Base-by-base conservation (phyloP, 305 asterid species). In the Fraxinus velutina region DNA sequence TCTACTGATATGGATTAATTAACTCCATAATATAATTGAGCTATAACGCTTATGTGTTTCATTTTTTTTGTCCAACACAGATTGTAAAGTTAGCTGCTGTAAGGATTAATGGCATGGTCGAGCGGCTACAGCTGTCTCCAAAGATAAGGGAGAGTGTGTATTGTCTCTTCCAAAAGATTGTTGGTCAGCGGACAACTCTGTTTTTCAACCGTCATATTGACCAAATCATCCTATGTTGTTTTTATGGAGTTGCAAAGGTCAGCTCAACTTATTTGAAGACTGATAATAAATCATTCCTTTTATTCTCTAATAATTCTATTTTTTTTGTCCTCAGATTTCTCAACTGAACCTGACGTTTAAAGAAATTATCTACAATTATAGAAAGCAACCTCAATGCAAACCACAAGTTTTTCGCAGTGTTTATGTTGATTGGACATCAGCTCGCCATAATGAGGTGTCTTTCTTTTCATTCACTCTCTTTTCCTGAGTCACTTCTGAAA, bases 221-320 rank as follows among this genome's bases (percentile, higher is more conserved):
- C 86, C 99, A 96, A 84, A 91, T 96, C 84, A 91, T 96, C 73
- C 98, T 94, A 78, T 96, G 99, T 86, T 94, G 98, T 87, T 94
- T 89, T 80, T 96, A 94, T 85, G 99, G 99, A 89, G 97, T 94
- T 88, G 96, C 98, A 75, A 96, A 96, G 98, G 99, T 90, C 83
- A 79, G 86, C 79, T 52, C 64, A 47, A 8, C 81, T 75, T 22
- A 73, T 75, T 80, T 83, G 80, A 32, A 79, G 85, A 83, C 52
- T 34, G 74, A 80, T 80, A 10, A 37, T 83, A 57, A 33, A 39
- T 66, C 10, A 17, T 77, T 57, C 62, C 75, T 37, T 47, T 73
- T 19, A 52, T 82, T 81, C 7, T 73, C 84, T 78, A 79, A 84
- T 73, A 55, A 33, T 83, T 68, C 80, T 13, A 32, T 76, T 78